Base-by-base conservation (phyloP, 2,329 filamentous ascomycete species). In the Fulvia fulva region DNA sequence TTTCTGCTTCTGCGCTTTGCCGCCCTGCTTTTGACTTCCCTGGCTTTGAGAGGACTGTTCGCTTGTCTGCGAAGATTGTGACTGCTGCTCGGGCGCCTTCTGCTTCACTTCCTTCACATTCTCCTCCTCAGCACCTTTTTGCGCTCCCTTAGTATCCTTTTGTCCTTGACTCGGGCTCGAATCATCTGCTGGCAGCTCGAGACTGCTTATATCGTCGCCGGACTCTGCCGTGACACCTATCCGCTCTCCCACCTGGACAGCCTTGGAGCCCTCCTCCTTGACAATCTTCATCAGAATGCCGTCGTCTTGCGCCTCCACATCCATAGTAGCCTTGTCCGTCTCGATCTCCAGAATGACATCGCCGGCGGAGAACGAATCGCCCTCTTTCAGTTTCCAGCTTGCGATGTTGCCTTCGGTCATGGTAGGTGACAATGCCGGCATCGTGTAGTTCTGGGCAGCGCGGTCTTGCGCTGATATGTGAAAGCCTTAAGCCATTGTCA, bases 391-490 rank as follows among this genome's bases (percentile, higher is more conserved):
- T 74, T 86, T 88, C 91, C 91, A 96, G 61, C 77, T 84, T 50
- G 89, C 83, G 70, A 96, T 95, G 76, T 91, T 94, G 61, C 91
- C 91, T 76, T 96, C 91, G 62, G 90, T 96, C 91, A 96, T 96
- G 57, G 91, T 96, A 56, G 91, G 91, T 62, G 90, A 95, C 63
- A 96, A 83, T 43, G 91, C 91, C 25, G 91, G 91, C 91, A 96
- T 96, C 56, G 86, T 89, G 77, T 95, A 91, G 76, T 92, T 94
- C 64, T 91, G 87, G 23, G 90, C 91, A 51, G 88, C 90, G 67
- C 87, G 81, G 68, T 65, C 56, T 43, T 66, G 62, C 30, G 64
- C 57, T 11, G 65, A 66, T 44, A 63, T 57, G 32, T 63, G 61
- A 57, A 71, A 70, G 50, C 61, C 69, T 71, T 54, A 21, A 8